Base-by-base conservation (phyloP, 2,329 filamentous ascomycete genomes). In the Fusarium drepaniforme region DNA sequence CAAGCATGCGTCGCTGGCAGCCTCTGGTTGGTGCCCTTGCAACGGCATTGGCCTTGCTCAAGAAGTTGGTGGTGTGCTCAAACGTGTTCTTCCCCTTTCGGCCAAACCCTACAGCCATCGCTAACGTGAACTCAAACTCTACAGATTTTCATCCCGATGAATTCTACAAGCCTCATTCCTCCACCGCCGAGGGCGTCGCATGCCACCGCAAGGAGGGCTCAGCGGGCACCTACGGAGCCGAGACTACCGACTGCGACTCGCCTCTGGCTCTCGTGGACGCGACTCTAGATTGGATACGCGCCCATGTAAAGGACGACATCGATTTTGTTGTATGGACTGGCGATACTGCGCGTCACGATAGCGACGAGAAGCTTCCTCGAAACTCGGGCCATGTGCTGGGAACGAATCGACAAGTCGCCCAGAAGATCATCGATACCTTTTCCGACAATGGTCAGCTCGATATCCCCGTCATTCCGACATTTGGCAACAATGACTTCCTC, bases 401-500 rank as follows among this genome's bases (percentile, higher is more conserved):
- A 63, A 90, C 94, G 78, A 99, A 99, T 82, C 86, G 90, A 74
- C 87, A 91, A 75, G 87, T 98, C 73, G 92, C 95, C 59, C 85
- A 91, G 77, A 94, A 94, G 82, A 94, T 98, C 82, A 84, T 89
- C 57, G 90, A 95, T 23, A 88, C 93, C 12, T 98, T 98, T 42
- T 87, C 86, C n/a, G 85, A 86, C 38, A 86, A 86, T 64, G 90
- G 90, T 67, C 74, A 75, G 44, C 89, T 95, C 68, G 83, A 88
- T 15, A 89, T 98, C 5, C 96, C 97, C 5, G 90, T 98, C 35
- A 88, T 99, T 23, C 96, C 97, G 0, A 98, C 93, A 0, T 92
- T 98, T 77, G 97, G 97, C 71, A 99, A 99, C 85, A 99, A 99
- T 83, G 97, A 99, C 80, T 96, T 99, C 68, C 90, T 98, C 70